Evolutionary conservation across 2,329 filamentous ascomycete genomes (phyloP), one percentile per base, ranked within the genome.

Genomic region (Gnomoniopsis smithogilvyi): DNA sequence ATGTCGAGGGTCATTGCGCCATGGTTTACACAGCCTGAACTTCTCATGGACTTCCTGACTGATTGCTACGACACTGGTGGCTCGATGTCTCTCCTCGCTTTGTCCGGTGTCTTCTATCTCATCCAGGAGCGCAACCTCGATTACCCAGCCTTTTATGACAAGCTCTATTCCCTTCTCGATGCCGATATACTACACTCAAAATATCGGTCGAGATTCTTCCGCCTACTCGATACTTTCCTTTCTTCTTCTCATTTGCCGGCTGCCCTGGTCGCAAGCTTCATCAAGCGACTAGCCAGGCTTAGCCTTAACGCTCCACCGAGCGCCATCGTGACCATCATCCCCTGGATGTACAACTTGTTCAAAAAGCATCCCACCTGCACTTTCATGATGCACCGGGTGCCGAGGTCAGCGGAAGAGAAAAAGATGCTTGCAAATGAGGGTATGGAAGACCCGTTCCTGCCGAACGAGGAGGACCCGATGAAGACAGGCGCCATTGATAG

Each of bases 21-120:
- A 0, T 96, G 92, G 90, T 96, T 98, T 74, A 83, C 80, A 51
- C 90, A 92, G 62, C 89, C 92, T 1, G 94, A 98, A 69, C 81
- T 96, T 45, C 82, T 99, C 36, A 92, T 96, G 81, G 95, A 99
- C 76, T 99, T 98, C 73, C 77, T 99, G 57, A 96, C 92, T n/a
- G 91, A 95, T 74, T 96, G 88, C 33, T 98, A 96, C 76, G 83
- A 97, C 67, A 78, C 87, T 8, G 92, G 94, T 54, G 95, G 95
- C 48, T 89, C 92, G 15, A 92, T 88, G 51, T 94, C 95, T 4
- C 80, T 99, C 4, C 82, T 97, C 21, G 92, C 96, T 1, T 80
- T 99, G 1, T 96, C 91, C 1, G 95, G 95, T 54, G 87, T 99
- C 49, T 99, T 96, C 77, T 95, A 96, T 71, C 83, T 99, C 54